phyloP scores from a whole-genome alignment of 805 yeast species.

The Ogataea ganodermae region DNA sequence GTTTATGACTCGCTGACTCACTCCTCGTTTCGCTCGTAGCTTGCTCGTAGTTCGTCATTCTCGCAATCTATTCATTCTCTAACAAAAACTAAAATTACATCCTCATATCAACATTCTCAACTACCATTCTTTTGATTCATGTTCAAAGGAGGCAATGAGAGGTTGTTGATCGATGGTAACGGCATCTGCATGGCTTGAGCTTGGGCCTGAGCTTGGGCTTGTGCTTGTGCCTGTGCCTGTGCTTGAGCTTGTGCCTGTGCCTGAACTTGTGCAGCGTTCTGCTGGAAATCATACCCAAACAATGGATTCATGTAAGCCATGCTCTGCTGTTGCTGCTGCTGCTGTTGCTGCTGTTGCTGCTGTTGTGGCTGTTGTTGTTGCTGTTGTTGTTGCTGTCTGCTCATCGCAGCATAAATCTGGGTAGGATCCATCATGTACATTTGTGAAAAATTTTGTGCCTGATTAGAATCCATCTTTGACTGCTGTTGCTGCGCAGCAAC shows the following conservation, averaged over 20 bases:
- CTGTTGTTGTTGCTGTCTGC: slow-evolving; percentile 23
- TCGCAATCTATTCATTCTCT: slow-evolving; percentile 2
- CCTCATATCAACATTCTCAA: slow-evolving; percentile 7
- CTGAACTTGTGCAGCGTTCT: slow-evolving; percentile 21
- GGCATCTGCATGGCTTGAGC: slow-evolving; percentile 25
- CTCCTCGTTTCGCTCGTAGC: neutral
- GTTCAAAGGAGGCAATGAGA: slow-evolving; percentile 35
- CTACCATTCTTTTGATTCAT: slow-evolving; percentile 30
- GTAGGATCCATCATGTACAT: slow-evolving; percentile 27
- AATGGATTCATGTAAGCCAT: slow-evolving; percentile 21
- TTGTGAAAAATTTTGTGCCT: slow-evolving; percentile 23
- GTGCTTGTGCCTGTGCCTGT: slow-evolving; percentile 22
- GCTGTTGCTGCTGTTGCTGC: slow-evolving; percentile 21
- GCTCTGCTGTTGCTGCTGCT: slow-evolving; percentile 21
- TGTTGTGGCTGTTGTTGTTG: slow-evolving; percentile 24
- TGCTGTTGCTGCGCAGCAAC: slow-evolving; percentile 20
- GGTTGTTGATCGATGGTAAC: slow-evolving; percentile 33
- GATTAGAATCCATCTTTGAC: slow-evolving; percentile 18
- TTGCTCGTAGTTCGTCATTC: neutral
- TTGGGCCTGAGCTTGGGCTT: slow-evolving; percentile 20
- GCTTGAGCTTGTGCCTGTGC: slow-evolving; percentile 22
- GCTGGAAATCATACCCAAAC: slow-evolving; percentile 27
- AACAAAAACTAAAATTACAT: slow-evolving; percentile 7
- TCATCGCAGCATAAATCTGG: slow-evolving; percentile 26
- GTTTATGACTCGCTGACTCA: neutral